phyloP scores from a whole-genome alignment of 2,329 filamentous ascomycete genomes.

The Alternaria postmessia region DNA sequence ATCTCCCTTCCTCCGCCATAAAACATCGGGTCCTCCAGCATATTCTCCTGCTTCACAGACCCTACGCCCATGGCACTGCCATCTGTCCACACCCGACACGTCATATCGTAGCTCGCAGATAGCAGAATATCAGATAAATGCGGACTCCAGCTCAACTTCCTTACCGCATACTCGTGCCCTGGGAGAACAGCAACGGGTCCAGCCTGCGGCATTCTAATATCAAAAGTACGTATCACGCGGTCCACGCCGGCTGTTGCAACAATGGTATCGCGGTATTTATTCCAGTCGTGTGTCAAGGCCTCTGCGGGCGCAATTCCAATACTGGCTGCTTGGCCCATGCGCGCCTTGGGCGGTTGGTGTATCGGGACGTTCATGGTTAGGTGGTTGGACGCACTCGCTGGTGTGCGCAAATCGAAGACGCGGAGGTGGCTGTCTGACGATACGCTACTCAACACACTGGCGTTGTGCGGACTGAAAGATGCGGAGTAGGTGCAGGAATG shows the following conservation, averaged over 20 bases:
- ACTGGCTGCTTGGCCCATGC: slow-evolving; percentile 53
- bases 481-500: slow-evolving; percentile 94
- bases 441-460: slow-evolving; percentile 84
- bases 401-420: slow-evolving; percentile 90
- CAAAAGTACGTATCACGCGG: slow-evolving; percentile 84
- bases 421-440: slow-evolving; percentile 88
- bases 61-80: slow-evolving; percentile 63
- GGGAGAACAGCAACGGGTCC: slow-evolving; percentile 77
- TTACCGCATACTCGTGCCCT: slow-evolving; percentile 91
- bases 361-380: slow-evolving; percentile 84
- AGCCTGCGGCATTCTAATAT: slow-evolving; percentile 77
- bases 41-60: slow-evolving; percentile 42
- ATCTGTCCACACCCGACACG: slow-evolving; percentile 91
- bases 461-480: slow-evolving; percentile 83
- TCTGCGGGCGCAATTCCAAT: slow-evolving; percentile 72
- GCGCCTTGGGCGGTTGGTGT: slow-evolving; percentile 69
- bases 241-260: slow-evolving; percentile 92
- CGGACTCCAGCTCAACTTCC: slow-evolving; percentile 88
- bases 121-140: slow-evolving; percentile 89
- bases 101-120: slow-evolving; percentile 97
- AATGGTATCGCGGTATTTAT: slow-evolving; percentile 89
- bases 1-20: slow-evolving; percentile 71
- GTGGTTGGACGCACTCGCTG: slow-evolving; percentile 86
- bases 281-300: slow-evolving; percentile 96
- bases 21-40: slow-evolving; percentile 49